Evolutionary conservation across 2,329 filamentous ascomycete genomes (phyloP), one percentile per base, ranked within the genome.

Genomic region (Alternaria sp.): DNA sequence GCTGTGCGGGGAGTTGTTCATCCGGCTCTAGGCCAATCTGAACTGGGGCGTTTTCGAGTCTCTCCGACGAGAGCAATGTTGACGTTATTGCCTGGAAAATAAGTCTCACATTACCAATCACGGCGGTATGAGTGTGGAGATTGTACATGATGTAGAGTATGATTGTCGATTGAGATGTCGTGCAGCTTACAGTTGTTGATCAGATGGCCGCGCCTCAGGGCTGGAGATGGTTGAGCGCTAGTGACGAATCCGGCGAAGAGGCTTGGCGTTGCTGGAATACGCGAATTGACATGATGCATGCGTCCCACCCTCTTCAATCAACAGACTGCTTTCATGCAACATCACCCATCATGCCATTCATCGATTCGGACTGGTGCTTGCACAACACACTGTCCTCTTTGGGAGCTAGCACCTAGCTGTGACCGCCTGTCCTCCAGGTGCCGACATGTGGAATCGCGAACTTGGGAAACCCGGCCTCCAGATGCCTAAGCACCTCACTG

Each of bases 1-100:
- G 36, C 19, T 46, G 57, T 21, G 26, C 57, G 57, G 49, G 40
- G 49, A 36, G 57, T 54, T 54, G 11, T 59, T 59, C 57, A 54
- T 26, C 57, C 57, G 57, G 25, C 4, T 26, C 32, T 17, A 51
- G 13, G 43, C 57, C 40, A 46, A 28, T 13, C 23, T 44, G 50
- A 47, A 13, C 28, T 36, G 23, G 26, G 49, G 49, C 49, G 15
- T 50, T 19, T 44, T 32, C 21, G 17, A 36, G 57, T 59, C 57
- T 25, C 43, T 21, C 57, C 57, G 57, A 46, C 13, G 15, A 26
- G 6, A 10, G n/a, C 23, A 50, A 40, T 25, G 23, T 9, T 6
- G 13, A 44, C n/a, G 32, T 36, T 7, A 13, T 30, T 58, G 55
- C 55, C 45, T 58, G 32, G 17, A 25, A 40, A 19, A 25, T 23